Evolutionary conservation across 257 asterid genomes (phyloP), one percentile per base, ranked within the genome.

Genomic region (Nicotiana benthamiana): DNA sequence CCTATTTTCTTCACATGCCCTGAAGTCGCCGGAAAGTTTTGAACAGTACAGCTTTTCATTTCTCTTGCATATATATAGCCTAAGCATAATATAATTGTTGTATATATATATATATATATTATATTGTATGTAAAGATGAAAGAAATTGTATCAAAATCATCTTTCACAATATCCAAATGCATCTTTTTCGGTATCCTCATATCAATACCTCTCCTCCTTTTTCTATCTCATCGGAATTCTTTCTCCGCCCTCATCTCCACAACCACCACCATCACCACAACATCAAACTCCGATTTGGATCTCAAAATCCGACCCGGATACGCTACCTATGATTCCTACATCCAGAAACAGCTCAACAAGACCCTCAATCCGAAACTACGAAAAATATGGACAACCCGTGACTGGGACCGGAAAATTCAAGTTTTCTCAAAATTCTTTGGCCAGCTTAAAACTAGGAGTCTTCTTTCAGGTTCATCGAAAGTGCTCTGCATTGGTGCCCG

Each of bases 281-380:
- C 34, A 75, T 77, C 32, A 77, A 54, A 65, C 62, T 85, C 36
- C 59, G 83, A 13, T 56, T 83, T 90, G 26, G 99, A 83, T 65
- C 91, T 95, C 51, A 87, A 84, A 88, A 93, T 95, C 86, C 93
- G 99, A n/a, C 91, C 95, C 83, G 98, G 98, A 0, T 95, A 92
- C 87, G 2, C 88, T 57, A 82, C 98, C 85, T 95, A 95, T 88
- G 97, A 95, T 4, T 56, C 86, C n/a, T 95, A 93, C 87, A 89
- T 95, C 83, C 84, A 93, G 24, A 91, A 88, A 66, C 98, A 95
- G 83, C 94, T 95, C 67, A 91, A 95, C 91, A 95, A 95, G 87
- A 95, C 98, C 75, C 97, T 95, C 75, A 91, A 93, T 78, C 96
- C 97, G 5, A 89, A 90, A 57, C 97, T 95, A 77, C 87, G 99